Percentiles rank a stretch among this genome's conserved stretches.
phyloP scores from a whole-genome alignment of 75 land plant species.

The Adiantum capillusveneris region DNA sequence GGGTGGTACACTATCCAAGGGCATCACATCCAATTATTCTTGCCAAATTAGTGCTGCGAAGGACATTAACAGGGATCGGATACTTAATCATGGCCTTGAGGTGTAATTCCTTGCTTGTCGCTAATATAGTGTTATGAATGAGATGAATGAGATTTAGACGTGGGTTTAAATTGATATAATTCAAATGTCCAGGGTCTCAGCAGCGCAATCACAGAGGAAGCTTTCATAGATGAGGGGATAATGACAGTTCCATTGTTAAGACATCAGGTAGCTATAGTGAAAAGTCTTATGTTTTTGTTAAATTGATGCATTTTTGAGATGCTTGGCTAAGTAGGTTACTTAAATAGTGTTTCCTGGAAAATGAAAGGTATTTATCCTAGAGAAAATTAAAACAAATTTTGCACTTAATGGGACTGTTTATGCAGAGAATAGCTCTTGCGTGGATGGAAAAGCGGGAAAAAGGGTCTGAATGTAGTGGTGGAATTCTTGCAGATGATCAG shows the following conservation, averaged over 20 bases:
- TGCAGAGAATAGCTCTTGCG: conserved; percentile 85
- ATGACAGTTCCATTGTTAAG: conserved; percentile 66
- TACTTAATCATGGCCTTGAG: background rate
- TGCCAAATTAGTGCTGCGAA: too few species aligned
- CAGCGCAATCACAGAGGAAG: conserved; percentile 26
- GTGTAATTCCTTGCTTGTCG: background rate
- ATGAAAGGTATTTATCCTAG: too few species aligned
- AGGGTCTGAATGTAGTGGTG: conserved; percentile 63
- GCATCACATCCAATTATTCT: too few species aligned
- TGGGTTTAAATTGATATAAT: too few species aligned
- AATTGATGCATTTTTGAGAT: too few species aligned
- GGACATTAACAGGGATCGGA: too few species aligned
- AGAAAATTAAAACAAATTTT: background rate
- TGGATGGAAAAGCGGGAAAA: conserved; percentile 92
- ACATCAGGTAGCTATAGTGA: conserved; percentile 64
- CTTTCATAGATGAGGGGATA: conserved; percentile 55
- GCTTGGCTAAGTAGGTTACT: background rate
- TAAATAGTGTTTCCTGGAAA: background rate
- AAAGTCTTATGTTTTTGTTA: background rate
- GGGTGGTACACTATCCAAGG: too few species aligned
- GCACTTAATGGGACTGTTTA: background rate
- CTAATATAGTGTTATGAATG: too few species aligned
- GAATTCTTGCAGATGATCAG: conserved; percentile 99
- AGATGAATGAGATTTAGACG: too few species aligned
- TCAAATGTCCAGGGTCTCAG: background rate